phyloP scores from a whole-genome alignment of 2,329 filamentous ascomycete genomes.

The Aureobasidium pullulans region DNA sequence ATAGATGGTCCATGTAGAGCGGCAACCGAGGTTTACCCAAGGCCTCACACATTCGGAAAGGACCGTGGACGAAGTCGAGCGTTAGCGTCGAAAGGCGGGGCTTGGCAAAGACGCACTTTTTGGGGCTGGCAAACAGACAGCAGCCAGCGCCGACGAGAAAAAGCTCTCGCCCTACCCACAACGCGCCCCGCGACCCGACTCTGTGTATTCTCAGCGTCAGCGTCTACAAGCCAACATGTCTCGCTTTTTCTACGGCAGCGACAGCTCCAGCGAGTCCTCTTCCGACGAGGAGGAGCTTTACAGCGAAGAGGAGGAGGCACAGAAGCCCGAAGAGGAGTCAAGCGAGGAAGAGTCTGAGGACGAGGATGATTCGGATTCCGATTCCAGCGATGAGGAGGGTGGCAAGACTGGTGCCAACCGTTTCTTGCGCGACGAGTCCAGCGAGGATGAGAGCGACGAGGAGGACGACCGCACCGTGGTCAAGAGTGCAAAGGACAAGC shows the following conservation, averaged over 20 bases:
- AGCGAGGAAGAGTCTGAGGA: constrained; percentile 44
- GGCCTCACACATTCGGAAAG: neutral
- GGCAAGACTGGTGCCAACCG: constrained; percentile 65
- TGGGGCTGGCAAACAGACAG: neutral
- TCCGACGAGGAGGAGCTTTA: constrained; percentile 93
- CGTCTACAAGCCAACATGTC: constrained; percentile 59
- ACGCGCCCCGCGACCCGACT: constrained; percentile 4
- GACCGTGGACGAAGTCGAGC: too few relatives aligned
- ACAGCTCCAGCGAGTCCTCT: constrained; percentile 93
- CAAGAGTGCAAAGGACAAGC: constrained; percentile 98
- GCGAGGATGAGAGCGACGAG: constrained; percentile 76
- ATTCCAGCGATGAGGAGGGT: constrained; percentile 45
- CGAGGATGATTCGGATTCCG: constrained; percentile 28
- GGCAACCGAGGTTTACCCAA: neutral
- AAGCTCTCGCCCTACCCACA: neutral
- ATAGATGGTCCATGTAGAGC: neutral
- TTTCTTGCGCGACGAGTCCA: constrained; percentile 72
- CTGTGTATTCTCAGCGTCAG: constrained; percentile 6
- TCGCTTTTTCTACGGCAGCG: constrained; percentile 93
- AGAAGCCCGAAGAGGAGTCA: constrained; percentile 44
- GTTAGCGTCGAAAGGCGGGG: too few relatives aligned
- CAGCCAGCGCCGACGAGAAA: neutral
- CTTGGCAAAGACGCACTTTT: neutral
- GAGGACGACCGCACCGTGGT: constrained; percentile 80
- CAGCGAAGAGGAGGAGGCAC: constrained; percentile 64